These are phyloP conservation scores for Pezicula radicicola DNA, from an alignment of 2,329 filamentous ascomycete species.

Conservation along the genomic window DNA sequence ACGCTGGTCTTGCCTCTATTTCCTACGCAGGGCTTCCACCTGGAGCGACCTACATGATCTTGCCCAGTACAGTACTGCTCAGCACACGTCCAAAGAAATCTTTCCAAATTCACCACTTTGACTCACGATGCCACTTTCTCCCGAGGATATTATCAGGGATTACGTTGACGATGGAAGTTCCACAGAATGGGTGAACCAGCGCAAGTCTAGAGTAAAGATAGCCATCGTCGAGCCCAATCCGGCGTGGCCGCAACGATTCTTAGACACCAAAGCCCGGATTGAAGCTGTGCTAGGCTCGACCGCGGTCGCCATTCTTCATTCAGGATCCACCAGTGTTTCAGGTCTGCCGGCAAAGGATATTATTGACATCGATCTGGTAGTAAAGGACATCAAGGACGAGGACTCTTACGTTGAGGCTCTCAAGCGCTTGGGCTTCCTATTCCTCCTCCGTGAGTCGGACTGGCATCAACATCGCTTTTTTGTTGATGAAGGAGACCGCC, in stretches of 20 bases:
- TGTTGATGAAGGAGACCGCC: conserved; percentile 12
- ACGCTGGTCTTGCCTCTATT: background rate
- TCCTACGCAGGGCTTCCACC: background rate
- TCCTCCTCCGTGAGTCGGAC: conserved; percentile 40
- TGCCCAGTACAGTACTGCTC: background rate
- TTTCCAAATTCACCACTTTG: background rate
- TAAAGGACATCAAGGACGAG: conserved; percentile 38
- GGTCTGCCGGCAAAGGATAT: conserved; percentile 46
- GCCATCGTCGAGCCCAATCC: conserved; percentile 35
- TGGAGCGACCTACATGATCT: background rate
- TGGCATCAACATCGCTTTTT: conserved; percentile 50
- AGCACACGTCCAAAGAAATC: background rate
- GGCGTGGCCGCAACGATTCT: conserved; percentile 33
- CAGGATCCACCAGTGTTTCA: conserved; percentile 47
- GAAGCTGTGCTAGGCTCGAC: conserved; percentile 30
- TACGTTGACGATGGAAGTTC: conserved; percentile 5
- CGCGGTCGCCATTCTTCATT: conserved; percentile 36
- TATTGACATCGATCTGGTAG: conserved; percentile 48
- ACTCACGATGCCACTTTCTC: background rate
- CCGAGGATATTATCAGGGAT: conserved; percentile 5
- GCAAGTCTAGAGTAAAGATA: conserved; percentile 11
- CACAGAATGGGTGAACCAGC: conserved; percentile 1
- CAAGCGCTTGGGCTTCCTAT: conserved; percentile 41
- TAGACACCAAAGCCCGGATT: conserved; percentile 30
- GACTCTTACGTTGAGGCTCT: conserved; percentile 38